A percentile compares a stretch with the other conserved stretches of the same genome.
Conservation (phyloP, 2,329 filamentous ascomycete genomes). For the Fusarium globosum region DNA sequence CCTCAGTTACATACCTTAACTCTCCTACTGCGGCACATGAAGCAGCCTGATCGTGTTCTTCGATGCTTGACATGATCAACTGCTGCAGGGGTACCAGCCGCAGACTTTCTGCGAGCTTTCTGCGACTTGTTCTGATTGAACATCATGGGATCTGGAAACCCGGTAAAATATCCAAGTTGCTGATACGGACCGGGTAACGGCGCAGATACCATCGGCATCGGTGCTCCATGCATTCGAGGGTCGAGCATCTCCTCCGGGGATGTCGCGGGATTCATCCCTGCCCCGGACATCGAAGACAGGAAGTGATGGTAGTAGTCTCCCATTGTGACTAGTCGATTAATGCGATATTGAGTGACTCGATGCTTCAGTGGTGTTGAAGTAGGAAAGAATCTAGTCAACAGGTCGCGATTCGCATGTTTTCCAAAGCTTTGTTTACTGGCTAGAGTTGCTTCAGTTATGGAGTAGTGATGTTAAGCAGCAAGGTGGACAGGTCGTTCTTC, state of each 20-base stretch:
- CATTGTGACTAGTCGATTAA: constrained; percentile 52
- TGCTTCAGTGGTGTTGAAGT: constrained; percentile 20
- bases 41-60: constrained; percentile 93
- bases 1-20: constrained; percentile 73
- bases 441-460: constrained; percentile 3
- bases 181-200: constrained; percentile 58
- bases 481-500: constrained; percentile 10
- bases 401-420: constrained; percentile 40
- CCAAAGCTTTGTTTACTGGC: constrained; percentile 16
- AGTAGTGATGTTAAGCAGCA: constrained; percentile 7
- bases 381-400: constrained; percentile 7
- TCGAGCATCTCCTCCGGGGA: constrained; percentile 56
- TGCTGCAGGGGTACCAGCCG: constrained; percentile 56
- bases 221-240: constrained; percentile 49
- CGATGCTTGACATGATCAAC: constrained; percentile 86
- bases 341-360: constrained; percentile 2
- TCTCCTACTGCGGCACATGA: constrained; percentile 86
- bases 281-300: constrained; percentile 63
- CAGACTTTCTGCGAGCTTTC: constrained; percentile 63
- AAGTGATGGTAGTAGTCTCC: constrained; percentile 68
- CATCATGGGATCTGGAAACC: constrained; percentile 62
- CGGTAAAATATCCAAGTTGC: constrained; percentile 61
- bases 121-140: constrained; percentile 61
- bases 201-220: constrained; percentile 45
- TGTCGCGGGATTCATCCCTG: constrained; percentile 52